These are phyloP conservation scores for Arxiozyma heterogenica DNA, from an alignment of 1,139 yeast genomes.

Conservation along the genomic window DNA sequence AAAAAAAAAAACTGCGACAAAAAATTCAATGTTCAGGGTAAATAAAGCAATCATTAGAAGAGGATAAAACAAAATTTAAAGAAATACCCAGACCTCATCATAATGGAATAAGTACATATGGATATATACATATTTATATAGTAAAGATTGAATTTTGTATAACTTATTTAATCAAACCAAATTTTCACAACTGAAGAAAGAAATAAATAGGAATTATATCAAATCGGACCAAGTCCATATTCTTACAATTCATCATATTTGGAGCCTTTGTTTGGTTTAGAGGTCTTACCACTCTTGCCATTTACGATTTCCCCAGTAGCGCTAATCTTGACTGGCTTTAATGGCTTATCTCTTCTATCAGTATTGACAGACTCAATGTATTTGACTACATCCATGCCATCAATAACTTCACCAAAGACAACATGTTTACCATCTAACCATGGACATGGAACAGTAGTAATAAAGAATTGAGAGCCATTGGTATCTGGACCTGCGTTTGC, in stretches of 20 bases:
- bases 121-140: background rate
- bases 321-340: slow-evolving; percentile 41
- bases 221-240: background rate
- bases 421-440: slow-evolving; percentile 68
- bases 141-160: no score
- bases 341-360: slow-evolving; percentile 43
- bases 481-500: slow-evolving; percentile 76
- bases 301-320: slow-evolving; percentile 22
- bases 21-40: slow-evolving; percentile 2
- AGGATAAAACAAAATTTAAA: no score
- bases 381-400: slow-evolving; percentile 55
- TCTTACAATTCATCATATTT: background rate
- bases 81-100: no score
- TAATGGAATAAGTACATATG: background rate
- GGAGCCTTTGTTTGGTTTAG: background rate
- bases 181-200: background rate
- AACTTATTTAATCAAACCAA: background rate
- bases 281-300: background rate
- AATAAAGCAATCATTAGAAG: background rate
- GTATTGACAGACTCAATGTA: slow-evolving; percentile 46
- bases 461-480: slow-evolving; percentile 72
- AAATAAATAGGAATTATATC: background rate
- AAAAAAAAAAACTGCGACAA: background rate
- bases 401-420: slow-evolving; percentile 71
- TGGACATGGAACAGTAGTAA: slow-evolving; percentile 52